Conservation (phyloP, 495 filamentous ascomycete species). For the Darksidea phi region DNA sequence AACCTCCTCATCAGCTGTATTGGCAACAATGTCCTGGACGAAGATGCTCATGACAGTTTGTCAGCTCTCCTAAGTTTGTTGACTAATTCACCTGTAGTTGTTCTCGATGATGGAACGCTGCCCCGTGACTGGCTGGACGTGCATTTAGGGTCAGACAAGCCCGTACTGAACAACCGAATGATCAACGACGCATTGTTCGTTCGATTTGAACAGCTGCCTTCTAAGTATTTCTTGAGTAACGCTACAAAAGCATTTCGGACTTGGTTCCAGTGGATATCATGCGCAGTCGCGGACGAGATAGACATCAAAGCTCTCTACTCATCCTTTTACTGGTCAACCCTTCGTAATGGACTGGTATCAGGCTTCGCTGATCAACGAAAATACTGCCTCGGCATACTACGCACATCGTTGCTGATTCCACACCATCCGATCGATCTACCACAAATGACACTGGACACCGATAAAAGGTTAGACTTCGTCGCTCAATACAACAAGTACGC, state of each 20-base stretch:
- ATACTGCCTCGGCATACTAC: constrained; percentile 48
- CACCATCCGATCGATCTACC: no score
- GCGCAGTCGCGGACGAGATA: constrained; percentile 15
- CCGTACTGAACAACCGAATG: background rate
- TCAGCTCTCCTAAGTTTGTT: constrained; percentile 21
- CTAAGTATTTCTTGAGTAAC: constrained; percentile 1
- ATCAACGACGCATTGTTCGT: constrained; percentile 1
- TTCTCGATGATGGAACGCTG: background rate
- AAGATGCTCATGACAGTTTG: constrained; percentile 19
- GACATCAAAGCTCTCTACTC: constrained; percentile 29
- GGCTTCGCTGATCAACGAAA: constrained; percentile 49
- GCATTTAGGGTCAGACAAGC: background rate
- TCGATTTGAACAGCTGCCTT: constrained; percentile 9
- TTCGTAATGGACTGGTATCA: constrained; percentile 43
- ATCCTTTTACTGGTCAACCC: constrained; percentile 44
- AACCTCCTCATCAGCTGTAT: constrained; percentile 8
- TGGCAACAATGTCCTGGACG: constrained; percentile 1
- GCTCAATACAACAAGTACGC: constrained; percentile 40
- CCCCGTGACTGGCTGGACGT: background rate
- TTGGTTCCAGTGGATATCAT: constrained; percentile 41
- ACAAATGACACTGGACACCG: constrained; percentile 15
- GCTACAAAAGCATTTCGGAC: constrained; percentile 14
- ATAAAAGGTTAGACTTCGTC: constrained; percentile 4
- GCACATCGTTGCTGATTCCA: no score
- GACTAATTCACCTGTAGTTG: background rate